A percentile compares a stretch with the other conserved stretches of the same genome.
phyloP scores from a whole-genome alignment of 805 yeast species.

The Sugiyamaella marilandica region DNA sequence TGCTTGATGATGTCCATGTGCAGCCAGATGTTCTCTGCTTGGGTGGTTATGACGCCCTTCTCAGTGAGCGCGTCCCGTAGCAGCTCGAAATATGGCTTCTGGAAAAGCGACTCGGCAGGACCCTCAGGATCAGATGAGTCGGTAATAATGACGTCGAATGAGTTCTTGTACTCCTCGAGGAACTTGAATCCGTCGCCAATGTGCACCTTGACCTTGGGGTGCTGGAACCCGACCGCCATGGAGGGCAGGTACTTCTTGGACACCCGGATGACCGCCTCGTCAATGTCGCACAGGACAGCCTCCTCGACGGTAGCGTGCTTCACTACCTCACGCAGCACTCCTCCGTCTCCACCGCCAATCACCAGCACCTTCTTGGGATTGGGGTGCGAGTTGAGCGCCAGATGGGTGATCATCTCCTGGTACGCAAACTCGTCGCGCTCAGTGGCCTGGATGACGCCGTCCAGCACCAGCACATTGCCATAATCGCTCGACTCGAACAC shows the following conservation, averaged over 20 bases:
- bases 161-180: constrained; percentile 45
- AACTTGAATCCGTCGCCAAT: constrained; percentile 82
- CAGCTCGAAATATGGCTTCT: constrained; percentile 66
- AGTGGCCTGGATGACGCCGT: constrained; percentile 86
- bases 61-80: constrained; percentile 57
- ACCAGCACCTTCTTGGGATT: constrained; percentile 73
- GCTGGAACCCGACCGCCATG: constrained; percentile 63
- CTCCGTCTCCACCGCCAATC: constrained; percentile 97
- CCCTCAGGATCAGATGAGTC: constrained; percentile 96
- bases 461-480: constrained; percentile 85
- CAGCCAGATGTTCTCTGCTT: constrained; percentile 89
- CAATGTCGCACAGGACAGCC: constrained; percentile 84
- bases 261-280: constrained; percentile 70
- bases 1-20: constrained; percentile 80
- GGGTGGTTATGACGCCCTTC: constrained; percentile 72
- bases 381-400: constrained; percentile 74
- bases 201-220: constrained; percentile 61
- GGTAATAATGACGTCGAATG: constrained; percentile 79
- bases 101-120: constrained; percentile 88
- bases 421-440: constrained; percentile 92
- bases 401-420: constrained; percentile 86
- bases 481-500: constrained; percentile 70
- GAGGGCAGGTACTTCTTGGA: constrained; percentile 67
- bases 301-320: constrained; percentile 60
- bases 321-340: constrained; percentile 81